These are phyloP conservation scores for Leucaena leucocephala DNA, from an alignment of 306 rosid species.

Conservation along the genomic window DNA sequence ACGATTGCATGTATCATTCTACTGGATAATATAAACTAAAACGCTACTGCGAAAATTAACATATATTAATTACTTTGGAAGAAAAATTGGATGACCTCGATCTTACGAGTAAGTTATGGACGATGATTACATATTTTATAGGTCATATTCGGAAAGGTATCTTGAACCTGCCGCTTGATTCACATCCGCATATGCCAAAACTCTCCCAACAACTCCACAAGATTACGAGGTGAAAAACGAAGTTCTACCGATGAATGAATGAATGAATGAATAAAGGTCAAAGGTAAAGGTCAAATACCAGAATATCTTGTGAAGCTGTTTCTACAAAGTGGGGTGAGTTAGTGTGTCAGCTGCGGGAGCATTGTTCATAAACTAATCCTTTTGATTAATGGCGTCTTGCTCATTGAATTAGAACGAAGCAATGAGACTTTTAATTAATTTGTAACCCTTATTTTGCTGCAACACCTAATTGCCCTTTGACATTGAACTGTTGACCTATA, in stretches of 20 bases:
- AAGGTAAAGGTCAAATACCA: slow-evolving; percentile 43
- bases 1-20: neutral
- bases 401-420: slow-evolving; percentile 53
- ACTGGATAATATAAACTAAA: slow-evolving; percentile 22
- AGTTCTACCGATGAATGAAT: slow-evolving; percentile 26
- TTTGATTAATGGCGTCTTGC: slow-evolving; percentile 28
- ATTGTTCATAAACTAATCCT: slow-evolving; percentile 30
- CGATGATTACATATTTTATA: slow-evolving; percentile 35
- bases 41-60: neutral
- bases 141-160: slow-evolving; percentile 31
- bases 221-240: slow-evolving; percentile 45
- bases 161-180: slow-evolving; percentile 41
- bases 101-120: neutral
- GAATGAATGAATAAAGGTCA: neutral
- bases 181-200: slow-evolving; percentile 31
- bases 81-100: slow-evolving; percentile 16
- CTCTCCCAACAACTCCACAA: slow-evolving; percentile 28
- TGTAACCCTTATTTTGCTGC: slow-evolving; percentile 46
- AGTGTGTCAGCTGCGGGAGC: slow-evolving; percentile 51
- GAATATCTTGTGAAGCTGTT: slow-evolving; percentile 38
- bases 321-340: slow-evolving; percentile 43
- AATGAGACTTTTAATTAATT: slow-evolving; percentile 33
- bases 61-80: slow-evolving; percentile 5
- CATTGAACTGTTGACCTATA: slow-evolving; percentile 25
- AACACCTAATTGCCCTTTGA: slow-evolving; percentile 57